phyloP scores from a whole-genome alignment of 2,329 filamentous ascomycete genomes.

The Iodosphaeria phyllophila region DNA sequence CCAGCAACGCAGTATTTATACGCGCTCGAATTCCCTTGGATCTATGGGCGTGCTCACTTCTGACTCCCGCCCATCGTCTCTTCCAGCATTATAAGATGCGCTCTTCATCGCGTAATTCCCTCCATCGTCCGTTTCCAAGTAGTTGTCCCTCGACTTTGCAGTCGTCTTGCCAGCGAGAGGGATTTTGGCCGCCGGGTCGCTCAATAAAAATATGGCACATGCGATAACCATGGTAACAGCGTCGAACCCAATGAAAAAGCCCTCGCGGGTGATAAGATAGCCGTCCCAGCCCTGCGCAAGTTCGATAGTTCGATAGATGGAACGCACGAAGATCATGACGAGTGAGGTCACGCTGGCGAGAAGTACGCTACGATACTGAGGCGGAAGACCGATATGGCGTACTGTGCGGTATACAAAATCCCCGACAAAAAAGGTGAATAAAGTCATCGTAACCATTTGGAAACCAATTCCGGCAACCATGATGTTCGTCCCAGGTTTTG shows the following conservation, averaged over 20 bases:
- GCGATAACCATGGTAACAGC: constrained; percentile 26
- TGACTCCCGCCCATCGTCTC: too few relatives aligned
- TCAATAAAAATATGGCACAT: constrained; percentile 22
- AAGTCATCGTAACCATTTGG: constrained; percentile 26
- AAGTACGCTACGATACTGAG: constrained; percentile 9
- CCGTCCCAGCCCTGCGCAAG: constrained; percentile 28
- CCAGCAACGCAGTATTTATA: too few relatives aligned
- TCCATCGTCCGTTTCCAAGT: too few relatives aligned
- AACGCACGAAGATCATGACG: constrained; percentile 25
- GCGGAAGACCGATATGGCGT: constrained; percentile 13
- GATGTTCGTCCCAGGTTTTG: constrained; percentile 23
- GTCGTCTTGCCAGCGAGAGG: too few relatives aligned
- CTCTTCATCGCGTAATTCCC: too few relatives aligned
- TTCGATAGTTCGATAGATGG: constrained; percentile 30
- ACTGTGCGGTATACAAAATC: constrained; percentile 19
- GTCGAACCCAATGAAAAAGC: constrained; percentile 28
- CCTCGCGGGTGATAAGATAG: constrained; percentile 28
- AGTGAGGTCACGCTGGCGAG: constrained; percentile 22
- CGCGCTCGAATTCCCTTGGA: too few relatives aligned
- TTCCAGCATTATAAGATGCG: too few relatives aligned
- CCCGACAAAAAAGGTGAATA: constrained; percentile 20
- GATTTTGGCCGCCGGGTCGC: constrained; percentile 17
- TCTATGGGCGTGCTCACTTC: too few relatives aligned
- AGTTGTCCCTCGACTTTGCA: too few relatives aligned
- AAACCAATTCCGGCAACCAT: constrained; percentile 32